Conservation (phyloP, 2,329 filamentous ascomycete species). For the Lithohypha guttulata region DNA sequence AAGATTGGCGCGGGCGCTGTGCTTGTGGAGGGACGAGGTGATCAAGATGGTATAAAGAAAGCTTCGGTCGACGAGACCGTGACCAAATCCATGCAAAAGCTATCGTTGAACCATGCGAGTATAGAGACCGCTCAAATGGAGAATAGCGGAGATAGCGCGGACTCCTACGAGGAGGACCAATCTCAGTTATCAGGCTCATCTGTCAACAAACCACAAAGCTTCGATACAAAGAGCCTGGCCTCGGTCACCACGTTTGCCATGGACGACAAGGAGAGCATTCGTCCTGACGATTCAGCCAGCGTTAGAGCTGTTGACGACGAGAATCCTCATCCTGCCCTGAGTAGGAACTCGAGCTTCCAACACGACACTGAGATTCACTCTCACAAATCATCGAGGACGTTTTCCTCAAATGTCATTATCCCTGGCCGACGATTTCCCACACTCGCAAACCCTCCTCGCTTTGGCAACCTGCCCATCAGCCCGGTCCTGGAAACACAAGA, state of each 20-base stretch:
- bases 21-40: conserved; percentile 13
- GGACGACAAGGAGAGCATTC: conserved; percentile 90
- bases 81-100: conserved; percentile 14
- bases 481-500: conserved; percentile 10
- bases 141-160: conserved; percentile 19
- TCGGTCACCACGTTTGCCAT: conserved; percentile 92
- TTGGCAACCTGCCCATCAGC: conserved; percentile 19
- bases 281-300: conserved; percentile 90
- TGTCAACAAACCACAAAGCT: conserved; percentile 68
- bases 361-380: conserved; percentile 9
- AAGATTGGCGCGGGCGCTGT: neutral
- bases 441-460: conserved; percentile 21
- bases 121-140: conserved; percentile 6
- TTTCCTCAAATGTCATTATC: conserved; percentile 12
- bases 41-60: conserved; percentile 20
- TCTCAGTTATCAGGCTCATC: conserved; percentile 47
- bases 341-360: conserved; percentile 14
- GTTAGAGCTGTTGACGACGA: conserved; percentile 86
- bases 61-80: conserved; percentile 11
- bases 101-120: conserved; percentile 14
- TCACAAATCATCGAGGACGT: neutral
- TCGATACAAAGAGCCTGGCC: conserved; percentile 88
- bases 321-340: conserved; percentile 48
- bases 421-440: conserved; percentile 20
- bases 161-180: conserved; percentile 35